Evolutionary conservation across 164 flowering plant genomes (phyloP), one percentile per base, ranked within the genome.

Genomic region (Umbellularia californica): DNA sequence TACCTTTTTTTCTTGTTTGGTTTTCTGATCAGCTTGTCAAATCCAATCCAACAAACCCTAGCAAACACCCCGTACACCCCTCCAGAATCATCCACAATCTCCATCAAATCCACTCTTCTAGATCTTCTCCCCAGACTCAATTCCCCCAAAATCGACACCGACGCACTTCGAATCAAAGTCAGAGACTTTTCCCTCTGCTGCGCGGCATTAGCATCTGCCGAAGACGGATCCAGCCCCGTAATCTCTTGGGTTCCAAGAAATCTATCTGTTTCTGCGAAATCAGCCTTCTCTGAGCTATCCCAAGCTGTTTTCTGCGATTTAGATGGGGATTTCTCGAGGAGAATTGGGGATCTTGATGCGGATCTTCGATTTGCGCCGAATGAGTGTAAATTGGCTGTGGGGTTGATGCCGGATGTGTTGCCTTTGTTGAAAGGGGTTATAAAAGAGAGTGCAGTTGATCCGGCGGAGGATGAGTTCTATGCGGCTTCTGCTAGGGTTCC

Each of bases 401-500:
- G 86, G 27, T 79, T 95, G 82, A 80, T 94, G 82, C 90, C 91
- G 5, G 78, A 82, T 50, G 87, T 89, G 51, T 72, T 90, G 69
- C 97, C 90, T 35, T 65, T 75, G 72, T 68, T 96, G 71, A 92
- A 90, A 71, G 90, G 72, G 52, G 84, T 65, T 28, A 90, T 94
- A 22, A 87, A 88, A 79, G 93, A 87, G 83, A 92, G 95, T 74
- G 85, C 87, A 1, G 84, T 91, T 75, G 94, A 82, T 80, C 71
- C 79, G 23, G 88, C 82, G 58, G 94, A 86, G 19, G 81, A 60
- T 2, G 87, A 85, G 82, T 70, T 87, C 15, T 83, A 86, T 7
- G 95, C 97, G 9, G 89, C 94, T 14, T 89, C 90, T 14, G 92
- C 95, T 0, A 84, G 91, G 76, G 82, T 75, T 72, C 97, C 98